A percentile compares a stretch with the other conserved stretches of the same genome.
These are phyloP conservation scores for Ceratocystis cacaofunesta DNA, from an alignment of 2,329 filamentous ascomycete genomes.

Conservation along the genomic window DNA sequence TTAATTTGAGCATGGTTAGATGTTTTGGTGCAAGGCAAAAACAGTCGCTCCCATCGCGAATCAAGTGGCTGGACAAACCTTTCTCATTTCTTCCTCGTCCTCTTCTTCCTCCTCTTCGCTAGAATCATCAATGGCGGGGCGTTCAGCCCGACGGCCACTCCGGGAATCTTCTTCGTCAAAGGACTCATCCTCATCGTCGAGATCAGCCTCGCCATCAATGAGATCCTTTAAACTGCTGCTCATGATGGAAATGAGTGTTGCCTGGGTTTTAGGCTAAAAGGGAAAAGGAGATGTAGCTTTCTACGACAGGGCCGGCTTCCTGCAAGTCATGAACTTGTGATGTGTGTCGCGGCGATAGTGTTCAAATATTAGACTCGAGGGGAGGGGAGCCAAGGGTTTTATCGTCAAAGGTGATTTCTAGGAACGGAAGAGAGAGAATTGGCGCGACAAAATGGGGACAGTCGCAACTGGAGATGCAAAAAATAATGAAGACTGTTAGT, in stretches of 20 bases:
- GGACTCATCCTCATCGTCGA: constrained; percentile 76
- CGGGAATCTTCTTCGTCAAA: constrained; percentile 54
- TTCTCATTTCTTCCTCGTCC: constrained; percentile 73
- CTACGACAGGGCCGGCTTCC: background rate
- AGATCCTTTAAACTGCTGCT: constrained; percentile 55
- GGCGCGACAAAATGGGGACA: background rate
- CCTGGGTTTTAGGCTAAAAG: background rate
- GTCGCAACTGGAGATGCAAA: background rate
- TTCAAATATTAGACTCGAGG: background rate
- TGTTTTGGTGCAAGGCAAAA: background rate
- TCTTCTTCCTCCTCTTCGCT: constrained; percentile 89
- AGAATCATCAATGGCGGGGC: constrained; percentile 44
- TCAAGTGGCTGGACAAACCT: constrained; percentile 32
- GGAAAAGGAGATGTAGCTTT: background rate
- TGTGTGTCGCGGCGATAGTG: background rate
- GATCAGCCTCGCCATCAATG: constrained; percentile 70
- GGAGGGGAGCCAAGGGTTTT: background rate
- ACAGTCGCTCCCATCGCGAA: background rate
- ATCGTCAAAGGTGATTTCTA: background rate
- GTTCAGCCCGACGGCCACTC: constrained; percentile 1
- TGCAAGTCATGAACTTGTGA: background rate
- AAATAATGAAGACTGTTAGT: background rate
- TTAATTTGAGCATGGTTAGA: constrained; percentile 6
- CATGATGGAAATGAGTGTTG: constrained; percentile 28
- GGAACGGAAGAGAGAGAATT: background rate